Base-by-base conservation (phyloP, 495 filamentous ascomycete genomes). In the Aspergillus ostianus region DNA sequence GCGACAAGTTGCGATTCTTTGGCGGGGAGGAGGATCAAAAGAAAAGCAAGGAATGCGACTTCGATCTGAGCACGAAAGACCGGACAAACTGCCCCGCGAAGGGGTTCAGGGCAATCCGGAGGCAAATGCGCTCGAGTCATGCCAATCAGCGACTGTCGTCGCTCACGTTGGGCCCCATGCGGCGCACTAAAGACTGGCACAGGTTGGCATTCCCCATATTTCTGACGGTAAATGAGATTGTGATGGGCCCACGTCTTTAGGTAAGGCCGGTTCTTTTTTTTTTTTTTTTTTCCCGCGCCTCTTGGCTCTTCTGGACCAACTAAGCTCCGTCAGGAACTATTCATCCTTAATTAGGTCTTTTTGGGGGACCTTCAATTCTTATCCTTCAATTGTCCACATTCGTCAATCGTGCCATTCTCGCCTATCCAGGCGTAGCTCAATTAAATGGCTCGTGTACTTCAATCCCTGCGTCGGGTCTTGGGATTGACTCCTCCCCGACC, bases 401-500 rank as follows among this genome's bases (percentile, higher is more conserved):
- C 52, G 41, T 54, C 27, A 29, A 44, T 26, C 47, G 9, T 9
- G 45, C 21, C 26, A 18, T 18, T 52, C 50, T 32, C 30, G 30
- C 30, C 30, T 12, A 7, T 8, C 1, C 10, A 32, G 30, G 30
- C 30, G 30, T 7, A 8, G 45, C 3, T 54, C 51, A 21, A 57
- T 68, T 51, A 54, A 56, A 79, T 79, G 77, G 70, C 72, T 69
- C 75, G 77, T 62, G 26, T 78, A 46, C 62, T 77, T 18, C 71
- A 71, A 29, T 70, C 70, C 10, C 49, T 77, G n/a, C 72, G 71
- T 41, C 70, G 68, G 55, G 53, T 74, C 55, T 49, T 77, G 30
- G 76, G 75, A 49, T 54, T 63, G 59, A 59, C 63, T 27, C 46
- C 67, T 8, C 36, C 64, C 45, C 58, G 29, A 17, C 50, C 59